These are phyloP conservation scores for Calocybe cyanea DNA, from an alignment of 768 basidiomycete genomes.

Conservation along the genomic window DNA sequence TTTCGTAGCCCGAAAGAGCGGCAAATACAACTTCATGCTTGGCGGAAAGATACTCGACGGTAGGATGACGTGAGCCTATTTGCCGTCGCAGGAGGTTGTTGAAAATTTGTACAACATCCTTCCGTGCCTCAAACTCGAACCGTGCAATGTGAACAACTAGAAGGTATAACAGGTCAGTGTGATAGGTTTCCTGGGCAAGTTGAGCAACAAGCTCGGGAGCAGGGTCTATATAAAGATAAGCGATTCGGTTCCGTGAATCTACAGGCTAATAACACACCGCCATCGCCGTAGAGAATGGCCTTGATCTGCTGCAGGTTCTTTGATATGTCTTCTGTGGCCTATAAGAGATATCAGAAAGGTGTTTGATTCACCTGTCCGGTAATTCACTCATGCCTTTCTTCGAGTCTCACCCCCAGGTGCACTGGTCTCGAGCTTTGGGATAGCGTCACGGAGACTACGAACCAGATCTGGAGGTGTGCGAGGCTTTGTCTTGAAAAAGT, in stretches of 20 bases:
- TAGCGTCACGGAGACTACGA: slow-evolving; percentile 72
- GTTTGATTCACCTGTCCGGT: not conserved
- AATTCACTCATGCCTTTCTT: slow-evolving; percentile 59
- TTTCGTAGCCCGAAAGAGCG: slow-evolving; percentile 87
- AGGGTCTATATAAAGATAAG: slow-evolving; percentile 49
- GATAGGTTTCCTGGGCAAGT: slow-evolving; percentile 94
- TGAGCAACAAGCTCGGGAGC: slow-evolving; percentile 89
- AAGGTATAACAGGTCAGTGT: slow-evolving; percentile 77
- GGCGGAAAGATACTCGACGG: slow-evolving; percentile 86
- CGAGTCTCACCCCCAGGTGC: slow-evolving; percentile 73
- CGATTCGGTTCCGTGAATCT: not conserved
- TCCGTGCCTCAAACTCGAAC: slow-evolving; percentile 93
- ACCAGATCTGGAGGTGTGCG: slow-evolving; percentile 88
- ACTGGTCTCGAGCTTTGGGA: slow-evolving; percentile 70
- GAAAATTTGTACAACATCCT: slow-evolving; percentile 82
- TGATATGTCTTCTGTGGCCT: slow-evolving; percentile 88
- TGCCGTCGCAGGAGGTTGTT: slow-evolving; percentile 88
- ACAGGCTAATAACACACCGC: slow-evolving; percentile 48
- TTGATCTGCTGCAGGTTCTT: slow-evolving; percentile 92
- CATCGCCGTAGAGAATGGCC: slow-evolving; percentile 80
- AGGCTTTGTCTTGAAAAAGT: slow-evolving; percentile 93
- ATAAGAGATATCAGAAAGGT: slow-evolving; percentile 1
- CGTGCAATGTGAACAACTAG: slow-evolving; percentile 79
- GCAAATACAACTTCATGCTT: slow-evolving; percentile 77
- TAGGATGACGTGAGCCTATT: slow-evolving; percentile 93